Conservation (phyloP, 2,329 filamentous ascomycete genomes). For the Aspergillus latus region DNA sequence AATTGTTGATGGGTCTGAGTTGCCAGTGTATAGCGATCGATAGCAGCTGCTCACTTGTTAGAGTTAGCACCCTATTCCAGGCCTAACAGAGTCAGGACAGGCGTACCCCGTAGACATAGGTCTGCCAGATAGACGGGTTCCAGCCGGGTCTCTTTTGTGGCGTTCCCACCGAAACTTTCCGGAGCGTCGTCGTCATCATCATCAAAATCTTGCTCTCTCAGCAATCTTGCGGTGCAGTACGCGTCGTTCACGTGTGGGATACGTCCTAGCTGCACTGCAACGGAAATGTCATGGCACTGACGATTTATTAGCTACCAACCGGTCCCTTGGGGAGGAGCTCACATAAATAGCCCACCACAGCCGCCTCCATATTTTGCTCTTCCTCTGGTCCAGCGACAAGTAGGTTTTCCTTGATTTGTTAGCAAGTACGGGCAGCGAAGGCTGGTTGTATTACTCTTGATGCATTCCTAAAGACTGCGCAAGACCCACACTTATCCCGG, state of each 20-base stretch:
- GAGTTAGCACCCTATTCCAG: neutral
- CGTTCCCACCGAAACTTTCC: neutral
- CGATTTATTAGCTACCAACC: neutral
- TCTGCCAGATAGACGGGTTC: neutral
- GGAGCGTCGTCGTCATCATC: neutral
- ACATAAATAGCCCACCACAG: constrained; percentile 7
- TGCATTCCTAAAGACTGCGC: constrained; percentile 12
- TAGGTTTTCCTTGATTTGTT: neutral
- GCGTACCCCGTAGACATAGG: neutral
- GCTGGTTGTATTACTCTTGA: neutral
- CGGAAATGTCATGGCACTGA: constrained; percentile 8
- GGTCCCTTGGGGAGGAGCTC: neutral
- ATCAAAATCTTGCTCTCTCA: constrained; percentile 10
- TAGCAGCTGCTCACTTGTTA: neutral
- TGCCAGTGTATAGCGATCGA: neutral
- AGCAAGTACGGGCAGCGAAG: neutral
- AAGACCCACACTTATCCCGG: constrained; percentile 5
- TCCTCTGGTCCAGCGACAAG: neutral
- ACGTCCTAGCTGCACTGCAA: constrained; percentile 1
- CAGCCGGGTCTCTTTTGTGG: neutral
- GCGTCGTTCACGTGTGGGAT: constrained; percentile 14
- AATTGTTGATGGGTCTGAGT: neutral
- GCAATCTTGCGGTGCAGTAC: constrained; percentile 1
- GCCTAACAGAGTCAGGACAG: neutral
- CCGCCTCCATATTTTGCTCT: neutral